A percentile compares a stretch with the other conserved stretches of the same genome.
phyloP scores from a whole-genome alignment of 352 stramenopile species.

The Globisporangium paroecandrum region DNA sequence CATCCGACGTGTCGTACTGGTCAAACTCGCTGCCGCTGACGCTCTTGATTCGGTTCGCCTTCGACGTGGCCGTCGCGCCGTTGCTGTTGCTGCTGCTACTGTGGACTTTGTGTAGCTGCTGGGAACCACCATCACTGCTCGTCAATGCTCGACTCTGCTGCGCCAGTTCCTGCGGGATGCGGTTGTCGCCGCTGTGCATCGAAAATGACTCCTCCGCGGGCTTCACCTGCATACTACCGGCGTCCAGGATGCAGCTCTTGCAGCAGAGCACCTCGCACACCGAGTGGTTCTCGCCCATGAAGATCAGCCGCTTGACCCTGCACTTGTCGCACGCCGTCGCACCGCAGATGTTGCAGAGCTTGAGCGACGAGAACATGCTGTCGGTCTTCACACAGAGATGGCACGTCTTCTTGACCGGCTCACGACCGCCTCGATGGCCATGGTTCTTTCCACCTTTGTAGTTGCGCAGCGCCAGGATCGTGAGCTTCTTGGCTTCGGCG shows the following conservation, averaged over 20 bases:
- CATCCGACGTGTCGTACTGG: background rate
- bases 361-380: conserved; percentile 15
- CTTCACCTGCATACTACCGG: conserved; percentile 22
- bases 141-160: background rate
- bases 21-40: conserved; percentile 3
- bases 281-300: conserved; percentile 23
- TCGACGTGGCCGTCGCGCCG: background rate
- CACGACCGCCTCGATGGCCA: background rate
- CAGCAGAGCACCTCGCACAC: conserved; percentile 29
- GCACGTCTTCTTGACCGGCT: conserved; percentile 10
- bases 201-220: conserved; percentile 19
- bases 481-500: conserved; percentile 57
- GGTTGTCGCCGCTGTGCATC: conserved; percentile 1
- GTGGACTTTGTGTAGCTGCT: background rate
- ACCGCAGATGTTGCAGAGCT: conserved; percentile 28
- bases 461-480: conserved; percentile 29
- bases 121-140: background rate
- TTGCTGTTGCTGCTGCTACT: background rate
- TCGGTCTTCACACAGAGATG: conserved; percentile 21
- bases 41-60: background rate
- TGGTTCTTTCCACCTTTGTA: background rate
- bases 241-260: conserved; percentile 32
- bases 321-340: conserved; percentile 21
- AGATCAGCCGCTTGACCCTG: conserved; percentile 28
- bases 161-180: background rate